Evolutionary conservation across 805 yeast species (phyloP).

Genomic region (Cyberlindnera suaveolens): DNA sequence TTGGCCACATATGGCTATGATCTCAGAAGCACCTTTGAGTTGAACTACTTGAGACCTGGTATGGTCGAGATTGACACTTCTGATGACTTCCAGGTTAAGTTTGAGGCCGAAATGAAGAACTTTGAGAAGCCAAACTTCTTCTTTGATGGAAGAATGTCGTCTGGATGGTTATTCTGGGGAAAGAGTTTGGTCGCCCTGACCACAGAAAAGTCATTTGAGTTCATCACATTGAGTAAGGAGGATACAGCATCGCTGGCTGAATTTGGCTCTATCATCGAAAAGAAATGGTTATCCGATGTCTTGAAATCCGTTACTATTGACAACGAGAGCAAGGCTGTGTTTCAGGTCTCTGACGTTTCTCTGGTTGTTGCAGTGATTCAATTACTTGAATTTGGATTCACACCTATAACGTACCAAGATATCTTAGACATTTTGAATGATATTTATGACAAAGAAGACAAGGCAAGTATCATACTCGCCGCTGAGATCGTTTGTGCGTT

Average conservation of each 20-base stretch:
- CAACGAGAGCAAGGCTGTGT: slow-evolving; percentile 61
- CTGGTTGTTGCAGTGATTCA: slow-evolving; percentile 45
- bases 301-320: slow-evolving; percentile 52
- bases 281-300: slow-evolving; percentile 52
- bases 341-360: slow-evolving; percentile 59
- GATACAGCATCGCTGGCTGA: slow-evolving; percentile 38
- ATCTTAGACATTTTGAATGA: slow-evolving; percentile 43
- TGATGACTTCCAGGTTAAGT: slow-evolving; percentile 32
- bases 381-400: slow-evolving; percentile 39
- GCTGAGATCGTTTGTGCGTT: slow-evolving; percentile 69
- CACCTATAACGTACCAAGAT: slow-evolving; percentile 42
- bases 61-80: slow-evolving; percentile 35
- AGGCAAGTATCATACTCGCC: slow-evolving; percentile 65
- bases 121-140: slow-evolving; percentile 42
- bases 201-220: slow-evolving; percentile 23
- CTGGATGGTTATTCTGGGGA: slow-evolving; percentile 80
- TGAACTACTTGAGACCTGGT: slow-evolving; percentile 29
- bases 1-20: slow-evolving; percentile 45
- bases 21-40: slow-evolving; percentile 36
- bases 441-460: slow-evolving; percentile 59
- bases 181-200: slow-evolving; percentile 39
- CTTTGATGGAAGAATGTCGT: slow-evolving; percentile 48
- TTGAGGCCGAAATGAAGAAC: slow-evolving; percentile 47
- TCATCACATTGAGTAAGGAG: slow-evolving; percentile 27
- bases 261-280: slow-evolving; percentile 41